These are phyloP conservation scores for Xylaria intraflava DNA, from an alignment of 495 filamentous ascomycete genomes.

Conservation along the genomic window DNA sequence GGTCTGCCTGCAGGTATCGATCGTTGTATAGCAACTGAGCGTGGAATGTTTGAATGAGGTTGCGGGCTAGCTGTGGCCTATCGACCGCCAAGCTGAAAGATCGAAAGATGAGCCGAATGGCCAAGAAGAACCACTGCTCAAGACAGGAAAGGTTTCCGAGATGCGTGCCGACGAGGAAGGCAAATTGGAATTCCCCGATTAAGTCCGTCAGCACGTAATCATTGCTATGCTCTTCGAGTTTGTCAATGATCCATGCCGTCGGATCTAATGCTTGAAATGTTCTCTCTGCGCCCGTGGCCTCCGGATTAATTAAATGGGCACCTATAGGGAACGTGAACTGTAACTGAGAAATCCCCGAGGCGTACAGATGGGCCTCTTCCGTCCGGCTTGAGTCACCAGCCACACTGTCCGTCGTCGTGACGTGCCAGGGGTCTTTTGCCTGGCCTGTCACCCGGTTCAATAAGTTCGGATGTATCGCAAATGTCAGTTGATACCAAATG, in stretches of 20 bases:
- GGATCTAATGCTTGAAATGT: slow-evolving; percentile 30
- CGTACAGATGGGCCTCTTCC: slow-evolving; percentile 38
- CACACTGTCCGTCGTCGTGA: slow-evolving; percentile 41
- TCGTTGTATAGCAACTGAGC: slow-evolving; percentile 67
- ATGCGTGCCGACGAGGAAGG: slow-evolving; percentile 72
- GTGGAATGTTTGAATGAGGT: slow-evolving; percentile 56
- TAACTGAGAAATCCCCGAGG: slow-evolving; percentile 29
- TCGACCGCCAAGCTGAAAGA: slow-evolving; percentile 53
- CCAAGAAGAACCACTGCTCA: slow-evolving; percentile 79
- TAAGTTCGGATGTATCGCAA: slow-evolving; percentile 38
- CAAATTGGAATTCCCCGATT: slow-evolving; percentile 82
- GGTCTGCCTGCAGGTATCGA: slow-evolving; percentile 49
- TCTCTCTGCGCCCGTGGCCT: slow-evolving; percentile 59
- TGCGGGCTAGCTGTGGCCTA: slow-evolving; percentile 51
- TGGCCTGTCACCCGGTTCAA: slow-evolving; percentile 45
- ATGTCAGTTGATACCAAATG: slow-evolving; percentile 44
- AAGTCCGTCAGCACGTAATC: slow-evolving; percentile 40
- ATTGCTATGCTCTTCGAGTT: slow-evolving; percentile 11
- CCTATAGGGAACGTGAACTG: slow-evolving; percentile 49
- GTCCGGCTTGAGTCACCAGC: slow-evolving; percentile 21
- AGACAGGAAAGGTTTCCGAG: slow-evolving; percentile 80
- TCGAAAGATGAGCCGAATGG: slow-evolving; percentile 61
- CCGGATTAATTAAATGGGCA: slow-evolving; percentile 59
- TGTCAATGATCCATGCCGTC: slow-evolving; percentile 23
- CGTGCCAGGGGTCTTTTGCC: slow-evolving; percentile 40